Evolutionary conservation across 2,329 filamentous ascomycete species (phyloP).

Genomic region (Thelonectria discophora): DNA sequence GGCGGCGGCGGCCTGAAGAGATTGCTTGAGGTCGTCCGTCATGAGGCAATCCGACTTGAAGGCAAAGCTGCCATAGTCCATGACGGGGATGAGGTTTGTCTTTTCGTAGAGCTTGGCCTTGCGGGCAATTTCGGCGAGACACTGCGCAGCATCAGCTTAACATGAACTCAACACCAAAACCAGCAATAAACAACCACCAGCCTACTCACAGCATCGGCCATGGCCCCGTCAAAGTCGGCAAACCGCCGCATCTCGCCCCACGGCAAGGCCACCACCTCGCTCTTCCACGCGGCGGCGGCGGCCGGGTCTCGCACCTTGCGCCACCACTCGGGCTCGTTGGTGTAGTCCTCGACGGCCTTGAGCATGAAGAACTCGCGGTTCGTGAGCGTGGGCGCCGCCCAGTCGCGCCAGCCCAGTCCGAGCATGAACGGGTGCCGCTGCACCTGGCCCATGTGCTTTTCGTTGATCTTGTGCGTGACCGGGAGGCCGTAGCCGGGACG

Average conservation of each 20-base stretch:
- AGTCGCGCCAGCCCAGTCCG: neutral
- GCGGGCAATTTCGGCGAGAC: constrained; percentile 39
- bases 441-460: neutral
- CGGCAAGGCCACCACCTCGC: constrained; percentile 26
- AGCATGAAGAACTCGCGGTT: constrained; percentile 45
- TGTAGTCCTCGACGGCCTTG: constrained; percentile 40
- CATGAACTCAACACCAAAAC: no score
- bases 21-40: constrained; percentile 32
- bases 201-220: constrained; percentile 34
- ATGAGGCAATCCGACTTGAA: constrained; percentile 45
- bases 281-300: constrained; percentile 23
- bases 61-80: constrained; percentile 42
- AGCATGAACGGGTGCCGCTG: neutral
- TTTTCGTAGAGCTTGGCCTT: constrained; percentile 44
- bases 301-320: constrained; percentile 35
- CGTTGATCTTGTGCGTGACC: neutral
- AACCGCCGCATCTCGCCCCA: constrained; percentile 1
- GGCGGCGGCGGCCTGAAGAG: constrained; percentile 53
- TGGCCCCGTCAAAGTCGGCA: constrained; percentile 6
- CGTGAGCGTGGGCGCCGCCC: constrained; percentile 25
- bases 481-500: neutral
- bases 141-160: constrained; percentile 23
- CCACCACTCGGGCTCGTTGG: constrained; percentile 45
- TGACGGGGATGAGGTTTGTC: constrained; percentile 41
- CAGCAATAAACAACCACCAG: no score